phyloP scores from a whole-genome alignment of 768 basidiomycete species.

The Termitomyces sp. region DNA sequence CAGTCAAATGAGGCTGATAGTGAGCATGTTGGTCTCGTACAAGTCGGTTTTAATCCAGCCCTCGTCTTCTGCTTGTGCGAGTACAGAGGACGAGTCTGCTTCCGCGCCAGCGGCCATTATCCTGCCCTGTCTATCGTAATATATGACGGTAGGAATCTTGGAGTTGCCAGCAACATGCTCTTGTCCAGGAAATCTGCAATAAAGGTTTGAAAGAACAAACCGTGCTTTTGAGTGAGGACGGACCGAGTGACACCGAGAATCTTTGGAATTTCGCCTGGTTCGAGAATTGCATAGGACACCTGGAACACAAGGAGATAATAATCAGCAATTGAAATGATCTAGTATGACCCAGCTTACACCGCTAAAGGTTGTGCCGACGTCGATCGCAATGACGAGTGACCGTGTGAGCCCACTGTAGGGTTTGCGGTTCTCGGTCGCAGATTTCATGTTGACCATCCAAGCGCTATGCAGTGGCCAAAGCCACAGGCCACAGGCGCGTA shows the following conservation, averaged over 20 bases:
- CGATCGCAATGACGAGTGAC: conserved; percentile 72
- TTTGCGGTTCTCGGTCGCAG: conserved; percentile 54
- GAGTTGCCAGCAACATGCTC: conserved; percentile 83
- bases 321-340: background rate
- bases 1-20: background rate
- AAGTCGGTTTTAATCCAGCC: conserved; percentile 72
- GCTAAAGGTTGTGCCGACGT: conserved; percentile 80
- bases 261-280: conserved; percentile 76
- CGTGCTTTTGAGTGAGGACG: conserved; percentile 6
- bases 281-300: conserved; percentile 78
- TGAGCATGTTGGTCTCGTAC: conserved; percentile 34
- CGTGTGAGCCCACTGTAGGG: conserved; percentile 62
- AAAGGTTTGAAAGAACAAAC: conserved; percentile 8
- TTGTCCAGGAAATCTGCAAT: conserved; percentile 69
- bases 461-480: conserved; percentile 4
- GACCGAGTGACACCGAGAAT: conserved; percentile 79
- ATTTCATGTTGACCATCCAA: conserved; percentile 14
- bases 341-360: conserved; percentile 39
- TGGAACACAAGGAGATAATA: conserved; percentile 12
- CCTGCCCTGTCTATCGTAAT: conserved; percentile 59
- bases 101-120: conserved; percentile 76
- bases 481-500: conserved; percentile 4
- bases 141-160: conserved; percentile 76
- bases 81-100: conserved; percentile 53
- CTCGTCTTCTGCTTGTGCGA: conserved; percentile 70